phyloP scores from a whole-genome alignment of 164 flowering plant species.

The Sedum album region DNA sequence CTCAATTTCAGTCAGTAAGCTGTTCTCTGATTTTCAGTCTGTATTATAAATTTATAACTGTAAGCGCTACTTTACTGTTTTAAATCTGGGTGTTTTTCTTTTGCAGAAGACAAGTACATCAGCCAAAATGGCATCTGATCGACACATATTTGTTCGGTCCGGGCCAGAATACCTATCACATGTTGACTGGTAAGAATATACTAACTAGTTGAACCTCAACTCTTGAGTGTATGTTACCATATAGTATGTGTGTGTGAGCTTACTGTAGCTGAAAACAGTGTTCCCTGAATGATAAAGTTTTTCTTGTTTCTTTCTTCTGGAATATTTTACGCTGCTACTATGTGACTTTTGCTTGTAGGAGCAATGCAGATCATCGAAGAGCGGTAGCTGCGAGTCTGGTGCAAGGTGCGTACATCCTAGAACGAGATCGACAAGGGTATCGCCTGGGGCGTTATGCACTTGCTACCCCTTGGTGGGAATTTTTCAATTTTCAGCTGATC shows the following conservation, averaged over 20 bases:
- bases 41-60: too few species aligned
- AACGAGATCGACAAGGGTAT: constrained; percentile 69
- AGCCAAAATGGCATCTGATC: background rate
- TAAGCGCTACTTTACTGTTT: too few species aligned
- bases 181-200: constrained; percentile 2
- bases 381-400: constrained; percentile 81
- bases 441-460: constrained; percentile 53
- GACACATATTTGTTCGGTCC: background rate
- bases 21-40: too few species aligned
- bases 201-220: too few species aligned
- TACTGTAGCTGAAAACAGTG: too few species aligned
- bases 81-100: too few species aligned
- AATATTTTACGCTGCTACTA: background rate
- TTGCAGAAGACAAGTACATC: too few species aligned
- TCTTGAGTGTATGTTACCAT: too few species aligned
- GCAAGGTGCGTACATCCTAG: constrained; percentile 66
- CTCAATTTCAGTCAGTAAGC: too few species aligned
- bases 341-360: constrained; percentile 33
- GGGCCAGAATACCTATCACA: background rate
- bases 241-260: too few species aligned
- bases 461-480: constrained; percentile 91
- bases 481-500: constrained; percentile 45
- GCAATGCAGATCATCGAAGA: constrained; percentile 49
- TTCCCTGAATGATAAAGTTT: too few species aligned
- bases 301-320: background rate